Base-by-base conservation (phyloP, 1,284 basidiomycete species). In the Cryptococcus maquisensis region DNA sequence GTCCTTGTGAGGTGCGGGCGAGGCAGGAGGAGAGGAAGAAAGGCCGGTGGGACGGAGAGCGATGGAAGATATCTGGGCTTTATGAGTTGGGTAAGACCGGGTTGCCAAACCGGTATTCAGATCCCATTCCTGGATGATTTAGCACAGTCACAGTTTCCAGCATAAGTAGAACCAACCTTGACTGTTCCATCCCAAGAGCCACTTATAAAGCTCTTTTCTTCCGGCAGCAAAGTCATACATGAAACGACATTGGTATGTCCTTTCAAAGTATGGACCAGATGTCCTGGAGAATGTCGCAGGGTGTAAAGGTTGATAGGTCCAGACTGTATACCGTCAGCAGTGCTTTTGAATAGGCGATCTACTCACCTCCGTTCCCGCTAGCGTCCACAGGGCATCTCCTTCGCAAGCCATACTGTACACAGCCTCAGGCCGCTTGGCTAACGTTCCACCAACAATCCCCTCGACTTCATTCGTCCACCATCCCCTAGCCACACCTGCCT, bases 161-260 rank as follows among this genome's bases (percentile, higher is more conserved):
- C 5, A 20, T 35, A 37, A 51, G 47, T 39, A 49, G 4, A 1
- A 81, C 88, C 74, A 73, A 94, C 94, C 54, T 86, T 80, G 4
- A 93, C 86, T 58, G 88, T 85, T 3, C 90, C 87, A 71, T 98
- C 96, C 94, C 94, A 98, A 2, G 92, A 88, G 4, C 91, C 94
- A 67, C 90, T 94, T 62, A 94, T 85, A 59, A 94, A 83, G 0
- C 86, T 83, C 63, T 86, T 88, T 69, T 98, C 90, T 49, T 88
- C 84, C 55, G 86, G 82, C 54, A 86, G 81, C 54, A 98, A 77
- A 0, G 86, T 82, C 46, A 98, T 78, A 15, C 86, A 85, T n/a
- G 94, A 96, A 6, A 98, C 86, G 23, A 90, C 86, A 4, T 86
- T 85, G 40, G 83, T 83, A 50, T 80, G 78, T 57, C 93, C 90